phyloP scores from a whole-genome alignment of 83 land plant species.

The Diphasiastrum complanatum region DNA sequence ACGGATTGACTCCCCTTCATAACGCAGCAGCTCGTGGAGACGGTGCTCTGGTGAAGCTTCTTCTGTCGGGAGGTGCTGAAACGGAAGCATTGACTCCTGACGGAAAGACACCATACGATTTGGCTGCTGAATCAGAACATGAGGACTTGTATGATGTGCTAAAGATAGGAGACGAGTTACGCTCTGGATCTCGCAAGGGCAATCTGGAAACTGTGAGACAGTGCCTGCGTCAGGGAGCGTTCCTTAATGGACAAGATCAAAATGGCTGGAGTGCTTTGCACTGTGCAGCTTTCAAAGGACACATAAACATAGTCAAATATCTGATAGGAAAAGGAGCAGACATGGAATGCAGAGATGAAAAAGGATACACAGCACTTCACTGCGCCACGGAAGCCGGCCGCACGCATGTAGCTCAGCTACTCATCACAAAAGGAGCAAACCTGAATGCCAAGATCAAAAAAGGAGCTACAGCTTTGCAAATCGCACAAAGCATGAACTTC shows the following conservation, averaged over 20 bases:
- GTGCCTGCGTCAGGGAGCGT: conserved; percentile 38
- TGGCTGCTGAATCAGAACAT: conserved; percentile 41
- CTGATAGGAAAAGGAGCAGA: conserved; percentile 42
- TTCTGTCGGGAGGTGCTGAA: conserved; percentile 37
- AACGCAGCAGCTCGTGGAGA: conserved; percentile 36
- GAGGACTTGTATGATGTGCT: conserved; percentile 33
- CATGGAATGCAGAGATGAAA: conserved; percentile 35
- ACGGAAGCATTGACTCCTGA: conserved; percentile 34
- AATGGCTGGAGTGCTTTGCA: conserved; percentile 58
- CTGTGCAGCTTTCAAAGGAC: conserved; percentile 52
- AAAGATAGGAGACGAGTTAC: conserved; percentile 32
- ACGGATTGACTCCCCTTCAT: conserved; percentile 45
- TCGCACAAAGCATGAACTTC: conserved; percentile 30
- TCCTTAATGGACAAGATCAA: conserved; percentile 38
- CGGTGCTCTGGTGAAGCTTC: conserved; percentile 37
- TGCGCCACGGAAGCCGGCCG: conserved; percentile 54
- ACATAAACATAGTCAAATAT: conserved; percentile 24
- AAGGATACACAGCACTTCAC: conserved; percentile 51
- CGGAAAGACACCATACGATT: conserved; percentile 44
- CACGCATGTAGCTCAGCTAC: conserved; percentile 35
- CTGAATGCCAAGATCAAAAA: conserved; percentile 40
- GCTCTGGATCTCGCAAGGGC: conserved; percentile 41
- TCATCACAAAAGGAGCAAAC: conserved; percentile 38
- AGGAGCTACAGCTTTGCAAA: conserved; percentile 34
- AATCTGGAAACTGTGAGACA: conserved; percentile 24